phyloP scores from a whole-genome alignment of 2,329 filamentous ascomycete genomes.

The Xylaria sp. region DNA sequence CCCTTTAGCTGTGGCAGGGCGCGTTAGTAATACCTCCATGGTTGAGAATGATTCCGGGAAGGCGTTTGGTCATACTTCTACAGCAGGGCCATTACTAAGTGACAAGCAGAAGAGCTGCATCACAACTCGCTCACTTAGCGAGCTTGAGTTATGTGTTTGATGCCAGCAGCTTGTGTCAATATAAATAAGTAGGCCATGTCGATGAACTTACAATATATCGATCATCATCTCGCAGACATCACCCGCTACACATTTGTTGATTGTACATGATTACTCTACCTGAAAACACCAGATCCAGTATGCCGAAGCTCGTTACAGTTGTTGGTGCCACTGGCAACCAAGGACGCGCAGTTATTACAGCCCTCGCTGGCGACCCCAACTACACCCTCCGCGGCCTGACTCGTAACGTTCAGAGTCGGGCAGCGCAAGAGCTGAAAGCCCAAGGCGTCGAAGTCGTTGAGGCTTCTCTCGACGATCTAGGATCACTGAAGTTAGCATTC shows the following conservation, averaged over 20 bases:
- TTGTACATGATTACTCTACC: background rate
- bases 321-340: constrained; percentile 34
- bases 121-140: background rate
- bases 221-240: background rate
- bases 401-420: constrained; percentile 20
- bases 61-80: background rate
- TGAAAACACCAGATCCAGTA: background rate
- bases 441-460: constrained; percentile 27
- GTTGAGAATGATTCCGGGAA: background rate
- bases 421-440: constrained; percentile 12
- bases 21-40: background rate
- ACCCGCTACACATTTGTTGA: background rate
- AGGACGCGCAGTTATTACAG: constrained; percentile 27
- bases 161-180: background rate
- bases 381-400: constrained; percentile 32
- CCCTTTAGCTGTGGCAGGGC: background rate
- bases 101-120: background rate
- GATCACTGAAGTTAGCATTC: constrained; percentile 29
- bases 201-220: background rate
- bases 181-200: constrained; percentile 5
- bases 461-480: constrained; percentile 15
- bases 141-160: background rate
- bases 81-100: background rate
- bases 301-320: constrained; percentile 35
- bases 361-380: constrained; percentile 24